phyloP scores from a whole-genome alignment of 371 early-diverging fungal species.

The Syncephalastrum sp. region DNA sequence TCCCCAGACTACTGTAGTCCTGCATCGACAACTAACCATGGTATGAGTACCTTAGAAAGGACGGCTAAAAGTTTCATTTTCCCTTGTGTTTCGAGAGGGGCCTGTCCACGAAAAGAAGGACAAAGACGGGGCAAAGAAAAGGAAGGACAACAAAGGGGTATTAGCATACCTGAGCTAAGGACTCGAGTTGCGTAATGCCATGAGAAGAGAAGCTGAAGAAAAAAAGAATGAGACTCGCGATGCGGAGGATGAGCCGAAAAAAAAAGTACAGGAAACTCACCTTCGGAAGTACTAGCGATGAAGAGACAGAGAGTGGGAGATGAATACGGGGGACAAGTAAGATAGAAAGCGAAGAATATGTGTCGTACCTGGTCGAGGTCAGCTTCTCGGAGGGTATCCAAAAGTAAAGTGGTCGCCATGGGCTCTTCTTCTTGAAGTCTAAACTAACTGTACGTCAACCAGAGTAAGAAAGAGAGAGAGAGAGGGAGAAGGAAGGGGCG shows the following conservation, averaged over 20 bases:
- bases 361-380: conserved; percentile 23
- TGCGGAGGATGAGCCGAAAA: neutral
- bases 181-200: conserved; percentile 64
- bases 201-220: conserved; percentile 51
- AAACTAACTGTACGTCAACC: neutral
- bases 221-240: neutral
- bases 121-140: neutral
- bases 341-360: neutral
- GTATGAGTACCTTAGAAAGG: neutral
- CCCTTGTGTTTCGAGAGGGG: neutral
- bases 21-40: conserved; percentile 70
- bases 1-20: conserved; percentile 78
- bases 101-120: neutral
- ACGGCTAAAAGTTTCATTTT: neutral
- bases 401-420: conserved; percentile 19
- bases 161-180: conserved; percentile 52
- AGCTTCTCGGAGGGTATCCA: conserved; percentile 24
- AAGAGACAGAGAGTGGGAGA: neutral
- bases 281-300: conserved; percentile 11
- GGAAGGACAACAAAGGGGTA: neutral
- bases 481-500: neutral
- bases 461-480: conserved; percentile 3
- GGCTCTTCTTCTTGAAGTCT: neutral
- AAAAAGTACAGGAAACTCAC: conserved; percentile 6
- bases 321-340: neutral